phyloP scores from a whole-genome alignment of 2,329 filamentous ascomycete species.

The Didymella keratinophila region DNA sequence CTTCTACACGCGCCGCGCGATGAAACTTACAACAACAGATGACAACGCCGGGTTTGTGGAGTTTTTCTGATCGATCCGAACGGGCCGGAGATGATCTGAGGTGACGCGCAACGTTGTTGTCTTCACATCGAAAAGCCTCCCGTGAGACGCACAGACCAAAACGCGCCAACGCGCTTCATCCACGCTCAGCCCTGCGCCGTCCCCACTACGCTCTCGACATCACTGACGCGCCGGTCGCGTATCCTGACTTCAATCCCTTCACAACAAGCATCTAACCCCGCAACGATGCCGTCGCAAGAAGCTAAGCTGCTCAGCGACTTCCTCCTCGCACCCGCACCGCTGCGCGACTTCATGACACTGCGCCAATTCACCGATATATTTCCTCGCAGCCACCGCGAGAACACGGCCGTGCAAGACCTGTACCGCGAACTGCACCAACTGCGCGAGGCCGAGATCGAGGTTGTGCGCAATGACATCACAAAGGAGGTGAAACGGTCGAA shows the following conservation, averaged over 20 bases:
- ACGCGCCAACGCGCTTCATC: slow-evolving; percentile 33
- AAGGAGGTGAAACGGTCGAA: slow-evolving; percentile 70
- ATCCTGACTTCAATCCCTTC: background rate
- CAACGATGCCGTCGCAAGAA: slow-evolving; percentile 75
- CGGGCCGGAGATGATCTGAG: slow-evolving; percentile 6
- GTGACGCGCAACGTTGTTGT: slow-evolving; percentile 7
- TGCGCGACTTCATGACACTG: slow-evolving; percentile 76
- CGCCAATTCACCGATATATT: slow-evolving; percentile 80
- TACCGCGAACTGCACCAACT: slow-evolving; percentile 83
- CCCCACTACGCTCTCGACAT: slow-evolving; percentile 18
- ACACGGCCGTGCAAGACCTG: slow-evolving; percentile 72
- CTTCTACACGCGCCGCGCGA: slow-evolving; percentile 13
- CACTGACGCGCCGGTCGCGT: slow-evolving; percentile 26
- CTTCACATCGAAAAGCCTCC: slow-evolving; percentile 12
- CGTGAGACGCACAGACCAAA: slow-evolving; percentile 31
- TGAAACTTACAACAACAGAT: slow-evolving; percentile 13
- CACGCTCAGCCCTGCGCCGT: slow-evolving; percentile 19
- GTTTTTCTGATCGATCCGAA: slow-evolving; percentile 12
- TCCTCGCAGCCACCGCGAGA: slow-evolving; percentile 70
- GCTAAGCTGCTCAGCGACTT: slow-evolving; percentile 78
- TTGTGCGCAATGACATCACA: slow-evolving; percentile 70
- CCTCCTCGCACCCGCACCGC: slow-evolving; percentile 76
- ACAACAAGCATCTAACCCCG: slow-evolving; percentile 2
- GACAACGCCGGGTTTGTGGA: background rate
- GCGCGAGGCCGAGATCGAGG: slow-evolving; percentile 72